A percentile compares a stretch with the other conserved stretches of the same genome.
phyloP scores from a whole-genome alignment of 1,284 basidiomycete species.

The Ganoderma resinaceum region DNA sequence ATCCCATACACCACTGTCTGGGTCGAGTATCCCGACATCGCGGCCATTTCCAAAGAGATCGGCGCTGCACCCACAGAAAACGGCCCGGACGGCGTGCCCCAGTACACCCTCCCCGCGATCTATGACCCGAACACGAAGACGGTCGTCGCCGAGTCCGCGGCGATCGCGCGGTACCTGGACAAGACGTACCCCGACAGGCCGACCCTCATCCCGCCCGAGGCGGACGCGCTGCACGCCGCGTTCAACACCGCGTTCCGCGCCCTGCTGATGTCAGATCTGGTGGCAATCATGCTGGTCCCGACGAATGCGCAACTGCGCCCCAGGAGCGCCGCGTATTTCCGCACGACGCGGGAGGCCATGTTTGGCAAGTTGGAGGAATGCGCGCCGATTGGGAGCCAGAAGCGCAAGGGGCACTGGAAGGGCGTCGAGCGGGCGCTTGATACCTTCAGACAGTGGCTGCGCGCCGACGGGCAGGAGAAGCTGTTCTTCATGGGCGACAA shows the following conservation, averaged over 20 bases:
- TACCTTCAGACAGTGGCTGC: slow-evolving; percentile 41
- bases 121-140: slow-evolving; percentile 35
- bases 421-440: slow-evolving; percentile 39
- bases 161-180: slow-evolving; percentile 45
- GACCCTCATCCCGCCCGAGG: slow-evolving; percentile 38
- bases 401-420: slow-evolving; percentile 41
- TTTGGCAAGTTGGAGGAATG: slow-evolving; percentile 47
- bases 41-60: slow-evolving; percentile 35
- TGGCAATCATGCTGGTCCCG: slow-evolving; percentile 31
- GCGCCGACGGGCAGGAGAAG: slow-evolving; percentile 36
- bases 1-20: slow-evolving; percentile 34
- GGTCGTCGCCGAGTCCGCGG: slow-evolving; percentile 39
- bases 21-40: slow-evolving; percentile 47
- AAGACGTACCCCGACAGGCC: slow-evolving; percentile 39
- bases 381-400: slow-evolving; percentile 34
- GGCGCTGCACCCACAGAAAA: slow-evolving; percentile 37
- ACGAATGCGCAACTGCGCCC: slow-evolving; percentile 36
- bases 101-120: slow-evolving; percentile 44
- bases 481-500: slow-evolving; percentile 36
- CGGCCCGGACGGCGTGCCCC: slow-evolving; percentile 30
- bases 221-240: slow-evolving; percentile 25
- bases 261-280: slow-evolving; percentile 1
- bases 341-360: slow-evolving; percentile 42
- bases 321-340: slow-evolving; percentile 46
- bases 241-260: slow-evolving; percentile 36